Evolutionary conservation across 768 basidiomycete species (phyloP), one percentile per base, ranked within the genome.

Genomic region (Russula sp.): DNA sequence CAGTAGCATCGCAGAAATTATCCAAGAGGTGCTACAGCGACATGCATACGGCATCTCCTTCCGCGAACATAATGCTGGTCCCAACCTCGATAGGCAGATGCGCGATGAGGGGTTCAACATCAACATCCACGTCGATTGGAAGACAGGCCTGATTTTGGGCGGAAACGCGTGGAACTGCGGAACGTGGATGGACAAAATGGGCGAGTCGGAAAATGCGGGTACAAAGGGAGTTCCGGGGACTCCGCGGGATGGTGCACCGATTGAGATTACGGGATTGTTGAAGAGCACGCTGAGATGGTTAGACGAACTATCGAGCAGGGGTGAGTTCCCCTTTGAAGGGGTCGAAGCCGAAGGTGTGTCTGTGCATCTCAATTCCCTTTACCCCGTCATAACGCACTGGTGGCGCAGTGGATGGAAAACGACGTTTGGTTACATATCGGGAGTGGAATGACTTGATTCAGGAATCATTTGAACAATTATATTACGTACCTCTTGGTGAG

Each of bases 171-270:
- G 81, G 70, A 96, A 96, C 69, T 95, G 94, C 71, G 94, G 94
- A 11, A 95, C 94, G 1, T 96, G 94, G 94, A 94, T 94, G 94
- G 94, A 96, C 77, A 96, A 96, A 81, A 95, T 95, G 93, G 97
- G 97, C 49, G 94, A 96, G 71, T 94, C 91, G 2, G 79, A 78
- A 63, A 91, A 85, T 69, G 96, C 97, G 4, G 92, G 94, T 1
- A 98, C 89, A 57, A 97, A 95, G 75, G 97, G 97, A 34, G 74
- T 89, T 35, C 97, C 97, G n/a, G 97, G 93, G 10, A 96, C 95
- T 0, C 95, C 97, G 1, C 80, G 97, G 67, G 95, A 98, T 71
- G 97, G 97, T 9, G 91, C 96, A 0, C 95, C 97, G 0, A 80
- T 99, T 44, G 97, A 99, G 75, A 98, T 98, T 66, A 94, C 88